Base-by-base conservation (phyloP, 352 stramenopile species). In the Phytophthora macrochlamydospora region DNA sequence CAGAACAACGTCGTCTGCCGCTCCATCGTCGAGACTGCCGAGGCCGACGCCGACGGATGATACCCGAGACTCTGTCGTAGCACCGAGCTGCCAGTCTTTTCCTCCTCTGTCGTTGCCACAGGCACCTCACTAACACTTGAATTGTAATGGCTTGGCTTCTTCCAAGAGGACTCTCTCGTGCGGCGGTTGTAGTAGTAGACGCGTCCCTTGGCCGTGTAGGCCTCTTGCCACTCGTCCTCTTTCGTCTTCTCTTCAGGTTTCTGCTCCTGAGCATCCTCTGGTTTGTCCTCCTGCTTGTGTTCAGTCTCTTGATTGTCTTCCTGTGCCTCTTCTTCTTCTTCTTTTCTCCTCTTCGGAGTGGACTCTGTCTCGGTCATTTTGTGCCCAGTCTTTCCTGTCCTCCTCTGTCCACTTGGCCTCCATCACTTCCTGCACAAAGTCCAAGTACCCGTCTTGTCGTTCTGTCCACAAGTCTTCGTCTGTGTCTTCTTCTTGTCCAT, bases 101-200 rank as follows among this genome's bases (percentile, higher is more conserved):
- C n/a, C 18, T 52, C 29, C 18, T 38, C 5, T 45, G n/a, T 14
- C 32, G 18, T 44, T n/a, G 64, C 51, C 11, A 55, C 30, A 53
- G 33, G 18, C 67, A 68, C 6, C 24, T 76, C 32, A 18, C 44
- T 53, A 7, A 48, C 56, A 44, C 42, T 71, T 58, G 51, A 56
- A 31, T 67, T 67, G 33, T 53, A 67, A 28, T 71, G 65, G 68
- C 48, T 74, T 48, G 73, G 79, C 51, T 78, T 92, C 45, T 81
- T 93, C 88, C 88, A 95, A 7, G 86, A 93, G 7, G 88, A 94
- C 67, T 95, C 88, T 46, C 88, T 80, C 2, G 88, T 94, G 42
- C 83, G 80, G 24, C 86, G 83, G 45, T 95, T 95, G 79, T 95
- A 95, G 75, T 94, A 95, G 67, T 95, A 95, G 0, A 93, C 87